These are phyloP conservation scores for Pythium dissotocum DNA, from an alignment of 352 stramenopile species.

Conservation along the genomic window DNA sequence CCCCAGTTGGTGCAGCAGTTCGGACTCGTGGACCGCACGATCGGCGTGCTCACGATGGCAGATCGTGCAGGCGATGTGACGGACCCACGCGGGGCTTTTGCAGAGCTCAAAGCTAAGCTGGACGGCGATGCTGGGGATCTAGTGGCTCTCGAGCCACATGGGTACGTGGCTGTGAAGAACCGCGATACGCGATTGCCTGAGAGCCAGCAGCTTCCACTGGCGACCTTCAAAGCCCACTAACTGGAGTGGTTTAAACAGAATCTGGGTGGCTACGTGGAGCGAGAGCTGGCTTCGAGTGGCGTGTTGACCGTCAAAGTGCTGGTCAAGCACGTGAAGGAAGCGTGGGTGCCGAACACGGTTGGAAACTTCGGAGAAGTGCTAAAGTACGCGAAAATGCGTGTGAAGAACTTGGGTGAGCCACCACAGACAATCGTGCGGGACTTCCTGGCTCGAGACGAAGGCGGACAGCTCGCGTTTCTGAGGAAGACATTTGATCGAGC, in stretches of 20 bases:
- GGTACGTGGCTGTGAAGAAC: slow-evolving; percentile 44
- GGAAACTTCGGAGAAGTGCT: slow-evolving; percentile 11
- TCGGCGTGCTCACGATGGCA: slow-evolving; percentile 48
- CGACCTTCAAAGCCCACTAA: slow-evolving; percentile 30
- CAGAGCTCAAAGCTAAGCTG: slow-evolving; percentile 30
- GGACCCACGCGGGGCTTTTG: slow-evolving; percentile 30
- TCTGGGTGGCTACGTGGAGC: slow-evolving; percentile 28
- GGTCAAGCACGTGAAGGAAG: slow-evolving; percentile 27
- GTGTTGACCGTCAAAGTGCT: slow-evolving; percentile 35
- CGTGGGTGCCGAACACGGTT: slow-evolving; percentile 32
- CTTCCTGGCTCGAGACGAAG: not conserved
- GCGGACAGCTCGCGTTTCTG: not conserved
- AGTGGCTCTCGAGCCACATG: slow-evolving; percentile 36
- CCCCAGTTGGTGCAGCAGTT: slow-evolving; percentile 48
- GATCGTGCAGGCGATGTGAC: slow-evolving; percentile 33
- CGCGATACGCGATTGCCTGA: slow-evolving; percentile 28
- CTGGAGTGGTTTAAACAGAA: slow-evolving; percentile 34
- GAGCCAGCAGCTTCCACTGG: slow-evolving; percentile 22
- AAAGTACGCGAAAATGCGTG: not conserved
- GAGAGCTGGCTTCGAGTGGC: slow-evolving; percentile 30
- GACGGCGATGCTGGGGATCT: slow-evolving; percentile 34
- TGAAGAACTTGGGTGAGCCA: not conserved
- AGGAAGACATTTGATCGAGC: not conserved
- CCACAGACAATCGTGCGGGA: not conserved
- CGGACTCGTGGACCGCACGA: slow-evolving; percentile 35